Evolutionary conservation across 495 filamentous ascomycete genomes (phyloP), one percentile per base, ranked within the genome.

Genomic region (Trichoderma virens): DNA sequence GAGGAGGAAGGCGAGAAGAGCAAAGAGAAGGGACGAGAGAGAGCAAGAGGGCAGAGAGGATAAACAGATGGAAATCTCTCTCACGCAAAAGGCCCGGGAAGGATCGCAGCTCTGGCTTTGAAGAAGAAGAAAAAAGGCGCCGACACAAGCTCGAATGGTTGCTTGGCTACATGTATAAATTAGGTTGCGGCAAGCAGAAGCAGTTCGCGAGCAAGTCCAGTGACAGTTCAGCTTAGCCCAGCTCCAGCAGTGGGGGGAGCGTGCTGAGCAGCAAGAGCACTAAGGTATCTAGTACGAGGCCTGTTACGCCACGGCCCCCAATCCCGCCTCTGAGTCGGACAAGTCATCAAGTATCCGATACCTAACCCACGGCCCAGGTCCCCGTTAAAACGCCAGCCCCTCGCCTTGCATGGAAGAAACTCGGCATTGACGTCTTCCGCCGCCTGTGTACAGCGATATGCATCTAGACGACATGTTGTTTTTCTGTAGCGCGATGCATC

Each of bases 191-290:
- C n/a, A 41, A 11, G 38, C 38, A 41, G 38, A 56, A 30, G 51
- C 51, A 56, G 51, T 56, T 47, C 43, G 43, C 43, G 20, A 47
- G 51, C 51, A 28, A 18, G 51, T 56, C 51, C 51, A 56, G 51
- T 56, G 68, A 70, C 70, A 28, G 64, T 59, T 62, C 65, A 63
- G 56, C 32, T 63, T 38, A 39, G 34, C 34, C 34, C 20, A 65
- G 62, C 54, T 64, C 51, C 41, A 63, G 32, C 62, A 66, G 64
- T 66, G 31, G 35, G 61, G 60, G 56, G 39, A 32, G 51, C 54
- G 61, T n/a, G n/a, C n/a, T n/a, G n/a, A 62, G 59, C 31, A 54
- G 47, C 54, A 51, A 66, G 66, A 35, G 34, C 34, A 6, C 13
- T 7, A 35, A 25, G 1, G 43, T 47, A 47, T n/a, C 20, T 2